Base-by-base conservation (phyloP, 768 basidiomycete species). In the Clavulina sp. region DNA sequence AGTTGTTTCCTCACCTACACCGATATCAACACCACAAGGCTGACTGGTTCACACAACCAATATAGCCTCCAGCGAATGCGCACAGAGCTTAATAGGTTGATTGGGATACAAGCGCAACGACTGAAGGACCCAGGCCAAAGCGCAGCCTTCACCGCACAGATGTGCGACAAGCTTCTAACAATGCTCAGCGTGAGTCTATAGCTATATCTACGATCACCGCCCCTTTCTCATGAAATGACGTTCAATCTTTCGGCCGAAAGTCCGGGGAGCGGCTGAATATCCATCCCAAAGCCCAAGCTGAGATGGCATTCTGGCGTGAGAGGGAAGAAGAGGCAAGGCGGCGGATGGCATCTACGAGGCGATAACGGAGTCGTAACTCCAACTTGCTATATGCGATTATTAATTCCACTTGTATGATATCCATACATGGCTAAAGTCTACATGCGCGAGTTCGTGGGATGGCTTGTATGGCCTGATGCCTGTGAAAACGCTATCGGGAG, bases 261-360 rank as follows among this genome's bases (percentile, higher is more conserved):
- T 76, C 5, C 75, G 43, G 43, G 13, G 43, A 46, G 24, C 13
- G 43, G 26, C 70, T 78, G 41, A 78, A 76, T 2, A 80, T 78
- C 4, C 91, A 95, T 62, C 77, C 83, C 1, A 87, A 87, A 62
- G 73, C 82, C 1, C 91, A 93, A 61, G 75, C 76, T 53, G 92
- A 96, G 60, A 74, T 89, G 36, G 77, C 76, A 3, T 88, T 80
- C 63, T 95, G 89, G 84, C 74, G 82, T 3, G 78, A 86, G 57
- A 71, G 82, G 52, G 85, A 89, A 59, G 89, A 91, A 60, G 80
- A 85, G 58, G 77, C 84, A 19, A 63, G 72, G 30, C 60, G 71
- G 32, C 60, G 69, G 49, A 68, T 65, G 9, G 51, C 58, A 38
- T 56, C 46, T 38, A 48, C 57, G 5, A 29, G 46, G 4, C 28